These are phyloP conservation scores for Blastosporella zonata DNA, from an alignment of 1,284 basidiomycete species.

Conservation along the genomic window DNA sequence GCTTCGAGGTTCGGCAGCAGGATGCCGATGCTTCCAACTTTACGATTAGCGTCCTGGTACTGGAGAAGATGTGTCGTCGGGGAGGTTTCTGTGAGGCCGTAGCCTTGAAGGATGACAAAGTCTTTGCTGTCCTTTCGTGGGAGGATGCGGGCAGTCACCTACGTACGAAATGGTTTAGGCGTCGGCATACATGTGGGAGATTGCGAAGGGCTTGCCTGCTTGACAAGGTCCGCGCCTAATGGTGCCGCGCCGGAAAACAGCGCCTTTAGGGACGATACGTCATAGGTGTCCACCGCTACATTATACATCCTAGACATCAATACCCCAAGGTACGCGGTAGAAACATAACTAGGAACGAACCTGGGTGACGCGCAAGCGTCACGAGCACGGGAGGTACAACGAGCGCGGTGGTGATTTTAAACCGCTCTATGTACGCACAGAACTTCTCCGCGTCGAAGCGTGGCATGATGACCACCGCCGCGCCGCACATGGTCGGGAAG, in stretches of 20 bases:
- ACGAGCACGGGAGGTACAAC: constrained; percentile 88
- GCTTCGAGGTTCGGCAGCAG: constrained; percentile 80
- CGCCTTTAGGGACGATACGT: constrained; percentile 59
- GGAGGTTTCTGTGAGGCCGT: constrained; percentile 79
- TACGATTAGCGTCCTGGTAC: constrained; percentile 34
- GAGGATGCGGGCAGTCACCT: constrained; percentile 35
- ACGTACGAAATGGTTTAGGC: neutral
- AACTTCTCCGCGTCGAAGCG: constrained; percentile 76
- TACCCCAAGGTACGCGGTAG: neutral
- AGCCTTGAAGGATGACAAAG: constrained; percentile 50
- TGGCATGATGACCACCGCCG: constrained; percentile 64
- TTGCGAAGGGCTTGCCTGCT: constrained; percentile 34
- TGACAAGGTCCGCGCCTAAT: constrained; percentile 60
- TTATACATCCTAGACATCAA: neutral
- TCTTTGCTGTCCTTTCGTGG: constrained; percentile 28
- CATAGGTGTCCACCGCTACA: constrained; percentile 63
- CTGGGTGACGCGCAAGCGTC: constrained; percentile 62
- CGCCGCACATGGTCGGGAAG: constrained; percentile 56
- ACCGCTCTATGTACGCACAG: constrained; percentile 62
- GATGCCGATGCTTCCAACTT: constrained; percentile 66
- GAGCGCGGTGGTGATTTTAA: constrained; percentile 58
- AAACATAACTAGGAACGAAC: constrained; percentile 29
- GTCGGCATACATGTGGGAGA: neutral
- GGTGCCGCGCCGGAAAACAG: constrained; percentile 84
- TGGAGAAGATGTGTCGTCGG: constrained; percentile 56